Base-by-base conservation (phyloP, 176 grass and related monocot species). In the Rhynchospora breviuscula region DNA sequence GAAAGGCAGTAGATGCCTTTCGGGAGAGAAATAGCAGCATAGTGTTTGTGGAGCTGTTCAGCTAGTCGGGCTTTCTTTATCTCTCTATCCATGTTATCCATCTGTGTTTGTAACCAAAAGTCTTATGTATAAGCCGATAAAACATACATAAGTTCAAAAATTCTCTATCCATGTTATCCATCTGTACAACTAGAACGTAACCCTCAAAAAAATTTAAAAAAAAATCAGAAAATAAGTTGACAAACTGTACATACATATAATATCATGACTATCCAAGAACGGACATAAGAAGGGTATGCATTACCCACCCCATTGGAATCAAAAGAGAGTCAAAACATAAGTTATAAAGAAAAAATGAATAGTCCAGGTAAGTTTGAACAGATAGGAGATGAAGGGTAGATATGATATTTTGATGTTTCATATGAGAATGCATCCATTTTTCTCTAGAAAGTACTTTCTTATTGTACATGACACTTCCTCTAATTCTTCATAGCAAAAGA, bases 1-100 rank as follows among this genome's bases (percentile, higher is more conserved):
- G 96, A 95, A 84, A 98, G 96, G 62, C 96, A 98, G 83, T 98
- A 88, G 53, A 98, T 85, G 67, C 92, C 91, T 93, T 98, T 98
- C 22, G 96, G 96, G 88, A 98, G 89, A 84, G 93, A 85, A 59
- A 94, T 95, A 63, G 96, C 87, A 84, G 96, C 93, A 86, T 92
- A 95, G 67, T 98, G 96, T 66, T 98, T 98, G 85, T 98, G 89
- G 83, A 98, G 86, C 86, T 95, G 96, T 84, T 95, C 96, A 26
- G 89, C 94, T 57, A 95, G 79, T 65, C 89, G 89, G 43, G 96
- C 93, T 85, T 84, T 91, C 81, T 87, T 95, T 80, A 95, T 63
- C 71, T 98, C 96, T 83, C 59, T 98, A 25, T 93, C 93, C 91
- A 98, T 98, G 71, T 88, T 93, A 84, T 95, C 93, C 96, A 98